phyloP scores from a whole-genome alignment of 2,329 filamentous ascomycete genomes.

The Whalleya microplaca region DNA sequence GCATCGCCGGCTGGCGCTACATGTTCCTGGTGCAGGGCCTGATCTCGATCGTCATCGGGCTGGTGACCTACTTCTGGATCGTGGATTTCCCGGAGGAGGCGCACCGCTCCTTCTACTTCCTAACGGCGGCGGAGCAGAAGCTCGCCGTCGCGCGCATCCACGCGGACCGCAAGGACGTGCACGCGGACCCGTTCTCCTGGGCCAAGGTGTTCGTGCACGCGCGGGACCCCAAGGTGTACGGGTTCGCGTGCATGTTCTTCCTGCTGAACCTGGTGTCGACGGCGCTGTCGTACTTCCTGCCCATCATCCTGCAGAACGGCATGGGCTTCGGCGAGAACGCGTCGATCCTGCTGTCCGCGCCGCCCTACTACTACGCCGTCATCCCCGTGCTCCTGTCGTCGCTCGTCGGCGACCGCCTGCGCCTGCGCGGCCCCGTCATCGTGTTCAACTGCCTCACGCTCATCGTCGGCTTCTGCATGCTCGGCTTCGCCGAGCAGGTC shows the following conservation, averaged over 20 bases:
- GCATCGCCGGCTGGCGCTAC: slow-evolving; percentile 67
- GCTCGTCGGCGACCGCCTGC: slow-evolving; percentile 62
- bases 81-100: slow-evolving; percentile 69
- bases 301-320: slow-evolving; percentile 59
- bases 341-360: slow-evolving; percentile 65
- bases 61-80: slow-evolving; percentile 71
- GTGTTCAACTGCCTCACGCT: slow-evolving; percentile 66
- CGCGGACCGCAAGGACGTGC: slow-evolving; percentile 62
- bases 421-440: slow-evolving; percentile 65
- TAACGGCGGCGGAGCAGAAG: slow-evolving; percentile 58
- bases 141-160: slow-evolving; percentile 62
- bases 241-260: slow-evolving; percentile 67
- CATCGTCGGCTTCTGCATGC: slow-evolving; percentile 66
- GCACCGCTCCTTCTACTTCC: slow-evolving; percentile 59
- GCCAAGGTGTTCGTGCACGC: slow-evolving; percentile 59
- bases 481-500: slow-evolving; percentile 63
- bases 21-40: slow-evolving; percentile 71
- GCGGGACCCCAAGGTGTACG: slow-evolving; percentile 64
- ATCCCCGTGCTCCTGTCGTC: slow-evolving; percentile 67
- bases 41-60: slow-evolving; percentile 61
- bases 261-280: slow-evolving; percentile 70
- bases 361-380: slow-evolving; percentile 70
- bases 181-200: slow-evolving; percentile 60
- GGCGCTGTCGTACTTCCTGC: slow-evolving; percentile 67
- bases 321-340: slow-evolving; percentile 57